Conservation (phyloP, 129 eudicot genomes). For the Arctium lappa region DNA sequence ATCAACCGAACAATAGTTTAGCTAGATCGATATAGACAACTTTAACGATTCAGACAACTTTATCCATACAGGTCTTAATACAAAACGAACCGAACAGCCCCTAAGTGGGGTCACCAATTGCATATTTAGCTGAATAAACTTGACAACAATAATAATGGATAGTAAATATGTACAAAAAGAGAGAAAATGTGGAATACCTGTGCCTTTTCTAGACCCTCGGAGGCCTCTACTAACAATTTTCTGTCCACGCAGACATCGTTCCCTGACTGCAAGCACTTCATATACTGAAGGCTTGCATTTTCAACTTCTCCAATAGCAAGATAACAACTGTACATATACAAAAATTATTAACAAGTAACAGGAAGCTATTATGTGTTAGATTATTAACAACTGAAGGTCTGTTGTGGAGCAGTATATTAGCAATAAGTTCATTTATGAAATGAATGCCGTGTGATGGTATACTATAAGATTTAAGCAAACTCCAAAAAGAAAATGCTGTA, state of each 20-base stretch:
- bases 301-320: conserved; percentile 94
- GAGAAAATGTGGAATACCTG: conserved; percentile 44
- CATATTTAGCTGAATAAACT: neutral
- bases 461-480: neutral
- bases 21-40: too few relatives aligned
- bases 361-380: neutral
- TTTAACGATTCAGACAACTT: too few relatives aligned
- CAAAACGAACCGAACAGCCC: too few relatives aligned
- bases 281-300: conserved; percentile 62
- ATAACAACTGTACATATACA: conserved; percentile 59
- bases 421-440: neutral
- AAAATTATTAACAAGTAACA: neutral
- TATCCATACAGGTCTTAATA: too few relatives aligned
- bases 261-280: conserved; percentile 78
- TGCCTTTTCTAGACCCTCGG: conserved; percentile 83
- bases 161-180: neutral
- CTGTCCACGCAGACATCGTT: conserved; percentile 61
- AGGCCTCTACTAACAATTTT: conserved; percentile 79
- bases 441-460: neutral
- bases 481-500: neutral
- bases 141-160: neutral
- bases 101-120: neutral
- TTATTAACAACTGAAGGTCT: neutral
- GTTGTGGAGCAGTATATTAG: neutral
- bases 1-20: too few relatives aligned